These are phyloP conservation scores for Penicillium concentricum DNA, from an alignment of 2,329 filamentous ascomycete species.

Conservation along the genomic window DNA sequence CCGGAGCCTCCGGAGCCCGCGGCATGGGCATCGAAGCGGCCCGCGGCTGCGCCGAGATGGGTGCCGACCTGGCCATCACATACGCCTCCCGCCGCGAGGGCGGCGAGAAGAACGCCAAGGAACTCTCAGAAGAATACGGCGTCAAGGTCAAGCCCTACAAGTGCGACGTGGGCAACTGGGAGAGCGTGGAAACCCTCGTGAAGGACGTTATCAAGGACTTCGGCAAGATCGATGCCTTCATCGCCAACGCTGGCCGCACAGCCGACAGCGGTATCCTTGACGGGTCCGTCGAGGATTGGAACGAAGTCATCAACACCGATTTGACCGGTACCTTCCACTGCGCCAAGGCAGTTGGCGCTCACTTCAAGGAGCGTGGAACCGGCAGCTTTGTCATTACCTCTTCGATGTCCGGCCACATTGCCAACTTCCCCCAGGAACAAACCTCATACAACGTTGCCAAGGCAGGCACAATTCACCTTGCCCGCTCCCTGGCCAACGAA, in stretches of 20 bases:
- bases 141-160: slow-evolving; percentile 69
- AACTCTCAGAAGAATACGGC: slow-evolving; percentile 59
- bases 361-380: slow-evolving; percentile 66
- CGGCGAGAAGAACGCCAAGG: slow-evolving; percentile 65
- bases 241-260: slow-evolving; percentile 70
- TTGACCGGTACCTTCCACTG: slow-evolving; percentile 84
- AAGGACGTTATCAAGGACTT: slow-evolving; percentile 66
- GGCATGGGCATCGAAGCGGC: slow-evolving; percentile 68
- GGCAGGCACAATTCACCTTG: slow-evolving; percentile 65
- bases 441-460: slow-evolving; percentile 66
- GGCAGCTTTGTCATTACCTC: slow-evolving; percentile 67
- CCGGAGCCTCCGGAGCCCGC: slow-evolving; percentile 57
- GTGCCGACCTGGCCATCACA: slow-evolving; percentile 65
- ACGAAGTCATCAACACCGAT: slow-evolving; percentile 80
- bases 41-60: slow-evolving; percentile 63
- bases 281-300: slow-evolving; percentile 67
- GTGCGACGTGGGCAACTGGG: slow-evolving; percentile 59
- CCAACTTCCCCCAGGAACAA: slow-evolving; percentile 63
- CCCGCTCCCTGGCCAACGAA: slow-evolving; percentile 64
- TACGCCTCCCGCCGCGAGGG: slow-evolving; percentile 62
- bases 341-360: slow-evolving; percentile 80
- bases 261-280: slow-evolving; percentile 68
- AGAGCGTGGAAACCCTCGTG: slow-evolving; percentile 57
- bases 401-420: slow-evolving; percentile 59
- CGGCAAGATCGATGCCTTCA: slow-evolving; percentile 65